Percentiles rank a stretch among this genome's conserved stretches.
These are phyloP conservation scores for Theobroma grandiflorum DNA, from an alignment of 441 rosid genomes.

Conservation along the genomic window DNA sequence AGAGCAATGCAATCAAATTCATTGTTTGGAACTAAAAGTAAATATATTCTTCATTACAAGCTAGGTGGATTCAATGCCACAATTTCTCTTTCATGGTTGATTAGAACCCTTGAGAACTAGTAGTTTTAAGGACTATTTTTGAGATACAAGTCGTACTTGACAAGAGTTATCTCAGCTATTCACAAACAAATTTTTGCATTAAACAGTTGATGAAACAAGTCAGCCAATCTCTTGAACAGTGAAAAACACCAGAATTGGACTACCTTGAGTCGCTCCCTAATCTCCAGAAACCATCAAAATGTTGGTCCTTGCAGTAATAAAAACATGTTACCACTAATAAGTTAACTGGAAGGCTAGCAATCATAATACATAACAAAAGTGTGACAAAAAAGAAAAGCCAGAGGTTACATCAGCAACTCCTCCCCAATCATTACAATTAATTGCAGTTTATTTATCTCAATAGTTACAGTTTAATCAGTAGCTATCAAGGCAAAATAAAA, in stretches of 20 bases:
- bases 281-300: background rate
- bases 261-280: background rate
- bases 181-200: background rate
- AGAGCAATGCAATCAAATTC: background rate
- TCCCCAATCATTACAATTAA: too few species aligned
- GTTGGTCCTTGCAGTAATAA: background rate
- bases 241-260: background rate
- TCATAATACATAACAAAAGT: background rate
- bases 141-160: slow-evolving; percentile 7
- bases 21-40: background rate
- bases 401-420: background rate
- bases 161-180: background rate
- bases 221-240: slow-evolving; percentile 3
- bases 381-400: background rate
- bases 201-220: background rate
- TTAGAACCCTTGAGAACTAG: background rate
- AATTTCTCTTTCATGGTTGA: background rate
- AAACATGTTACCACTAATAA: slow-evolving; percentile 8
- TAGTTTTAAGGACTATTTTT: background rate
- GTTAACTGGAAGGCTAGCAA: background rate
- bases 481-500: background rate
- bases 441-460: background rate
- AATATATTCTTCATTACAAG: background rate
- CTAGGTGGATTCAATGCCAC: background rate
- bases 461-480: background rate